These are phyloP conservation scores for Populus tremula DNA, from an alignment of 345 rosid genomes.

Conservation along the genomic window DNA sequence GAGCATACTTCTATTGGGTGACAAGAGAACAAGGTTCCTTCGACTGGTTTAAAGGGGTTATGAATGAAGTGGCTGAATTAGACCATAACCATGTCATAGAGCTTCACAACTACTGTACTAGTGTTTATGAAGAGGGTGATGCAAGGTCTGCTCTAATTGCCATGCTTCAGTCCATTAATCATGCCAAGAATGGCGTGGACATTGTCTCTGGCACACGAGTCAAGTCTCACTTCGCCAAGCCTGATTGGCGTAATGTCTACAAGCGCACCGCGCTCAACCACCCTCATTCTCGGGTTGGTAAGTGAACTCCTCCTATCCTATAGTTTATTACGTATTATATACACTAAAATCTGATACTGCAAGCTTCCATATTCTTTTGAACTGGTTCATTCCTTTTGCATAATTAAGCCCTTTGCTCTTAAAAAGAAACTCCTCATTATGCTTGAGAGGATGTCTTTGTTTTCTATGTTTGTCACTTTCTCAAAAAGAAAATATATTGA, in stretches of 20 bases:
- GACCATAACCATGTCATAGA: slow-evolving; percentile 65
- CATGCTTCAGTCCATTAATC: slow-evolving; percentile 74
- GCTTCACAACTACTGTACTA: slow-evolving; percentile 73
- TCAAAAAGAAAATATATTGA: not conserved
- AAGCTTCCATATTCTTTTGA: not conserved
- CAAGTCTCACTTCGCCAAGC: slow-evolving; percentile 78
- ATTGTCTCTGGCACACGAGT: slow-evolving; percentile 77
- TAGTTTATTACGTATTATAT: not conserved
- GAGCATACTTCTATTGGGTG: slow-evolving; percentile 84
- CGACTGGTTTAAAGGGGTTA: slow-evolving; percentile 79
- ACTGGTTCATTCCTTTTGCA: not conserved
- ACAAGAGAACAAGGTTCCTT: slow-evolving; percentile 84
- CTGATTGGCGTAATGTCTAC: slow-evolving; percentile 71
- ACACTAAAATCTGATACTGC: not conserved
- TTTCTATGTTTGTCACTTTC: not conserved
- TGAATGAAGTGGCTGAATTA: slow-evolving; percentile 72
- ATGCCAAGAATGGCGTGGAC: slow-evolving; percentile 72
- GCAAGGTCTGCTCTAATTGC: slow-evolving; percentile 77
- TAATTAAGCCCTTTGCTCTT: not conserved
- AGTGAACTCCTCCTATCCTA: slow-evolving; percentile 6
- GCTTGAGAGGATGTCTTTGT: not conserved
- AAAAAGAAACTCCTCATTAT: not conserved
- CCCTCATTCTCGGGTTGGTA: slow-evolving; percentile 60
- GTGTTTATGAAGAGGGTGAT: slow-evolving; percentile 84
- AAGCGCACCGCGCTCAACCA: slow-evolving; percentile 64